These are phyloP conservation scores for Dimargaris xerosporica DNA, from an alignment of 192 early-diverging fungal species.

Conservation along the genomic window DNA sequence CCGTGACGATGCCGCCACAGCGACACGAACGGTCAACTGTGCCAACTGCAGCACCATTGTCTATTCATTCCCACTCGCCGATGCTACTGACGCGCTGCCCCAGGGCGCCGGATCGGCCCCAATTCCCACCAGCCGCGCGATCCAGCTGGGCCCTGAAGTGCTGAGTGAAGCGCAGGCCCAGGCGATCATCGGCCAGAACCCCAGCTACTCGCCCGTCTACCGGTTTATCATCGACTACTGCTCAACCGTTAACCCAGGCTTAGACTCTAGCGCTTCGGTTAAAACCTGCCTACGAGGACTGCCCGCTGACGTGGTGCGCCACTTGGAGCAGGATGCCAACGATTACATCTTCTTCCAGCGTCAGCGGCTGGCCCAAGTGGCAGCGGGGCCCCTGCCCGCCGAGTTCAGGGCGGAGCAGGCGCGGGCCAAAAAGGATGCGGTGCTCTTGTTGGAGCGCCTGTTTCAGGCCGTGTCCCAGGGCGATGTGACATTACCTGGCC, in stretches of 20 bases:
- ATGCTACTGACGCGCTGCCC: neutral
- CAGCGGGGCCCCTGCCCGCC: neutral
- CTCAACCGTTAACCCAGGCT: neutral
- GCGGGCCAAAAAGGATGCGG: neutral
- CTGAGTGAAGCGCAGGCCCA: neutral
- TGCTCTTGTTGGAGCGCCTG: neutral
- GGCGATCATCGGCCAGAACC: neutral
- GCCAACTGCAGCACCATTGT: conserved; percentile 2
- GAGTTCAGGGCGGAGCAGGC: neutral
- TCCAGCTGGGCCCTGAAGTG: no score
- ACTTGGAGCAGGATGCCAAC: neutral
- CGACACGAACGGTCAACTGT: neutral
- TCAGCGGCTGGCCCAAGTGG: neutral
- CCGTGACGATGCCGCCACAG: neutral
- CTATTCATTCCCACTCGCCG: neutral
- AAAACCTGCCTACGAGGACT: neutral
- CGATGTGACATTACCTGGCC: neutral
- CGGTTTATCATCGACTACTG: conserved; percentile 5
- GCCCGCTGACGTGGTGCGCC: neutral
- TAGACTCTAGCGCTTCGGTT: neutral
- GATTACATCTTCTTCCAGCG: neutral
- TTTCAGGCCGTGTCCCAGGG: neutral
- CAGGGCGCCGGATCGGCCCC: no score
- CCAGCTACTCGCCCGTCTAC: neutral
- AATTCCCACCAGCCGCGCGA: no score